These are phyloP conservation scores for Entelexis paramagnoliae DNA, from an alignment of 1,139 yeast species.

Conservation along the genomic window DNA sequence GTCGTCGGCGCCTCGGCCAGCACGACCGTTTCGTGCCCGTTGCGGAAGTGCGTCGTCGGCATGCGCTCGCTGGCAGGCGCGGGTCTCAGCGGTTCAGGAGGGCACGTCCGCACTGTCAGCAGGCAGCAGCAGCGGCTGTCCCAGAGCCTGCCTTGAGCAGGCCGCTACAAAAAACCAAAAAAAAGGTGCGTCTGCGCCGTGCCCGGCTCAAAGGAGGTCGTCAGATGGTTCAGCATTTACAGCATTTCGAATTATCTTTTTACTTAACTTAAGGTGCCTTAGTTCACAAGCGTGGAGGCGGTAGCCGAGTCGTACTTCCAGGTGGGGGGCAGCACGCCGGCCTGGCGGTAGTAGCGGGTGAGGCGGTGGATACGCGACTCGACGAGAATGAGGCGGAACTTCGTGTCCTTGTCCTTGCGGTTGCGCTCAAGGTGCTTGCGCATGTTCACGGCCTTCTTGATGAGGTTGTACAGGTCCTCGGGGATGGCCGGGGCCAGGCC, in stretches of 20 bases:
- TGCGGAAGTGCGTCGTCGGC: constrained; percentile 22
- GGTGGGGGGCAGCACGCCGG: constrained; percentile 97
- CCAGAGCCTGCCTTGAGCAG: too few species aligned
- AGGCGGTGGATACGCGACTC: constrained; percentile 99
- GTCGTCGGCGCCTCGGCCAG: constrained; percentile 15
- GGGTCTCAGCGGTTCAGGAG: not conserved
- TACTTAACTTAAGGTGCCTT: constrained; percentile 28
- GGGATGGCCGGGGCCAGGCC: constrained; percentile 99
- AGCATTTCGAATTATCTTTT: constrained; percentile 5
- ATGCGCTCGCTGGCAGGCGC: constrained; percentile 2
- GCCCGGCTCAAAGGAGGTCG: not conserved
- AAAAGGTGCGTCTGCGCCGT: not conserved
- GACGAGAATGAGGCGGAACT: constrained; percentile 99
- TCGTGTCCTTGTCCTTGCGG: constrained; percentile 99
- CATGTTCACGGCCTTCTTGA: constrained; percentile 98
- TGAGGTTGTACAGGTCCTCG: constrained; percentile 98
- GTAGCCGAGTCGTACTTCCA: constrained; percentile 99
- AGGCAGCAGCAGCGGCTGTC: too few species aligned
- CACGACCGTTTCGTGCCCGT: constrained; percentile 13
- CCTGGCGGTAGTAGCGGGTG: constrained; percentile 99
- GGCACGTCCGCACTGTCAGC: not conserved
- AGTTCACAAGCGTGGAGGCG: constrained; percentile 99
- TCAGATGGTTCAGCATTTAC: constrained; percentile 7
- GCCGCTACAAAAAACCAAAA: not conserved
- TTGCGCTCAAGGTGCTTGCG: constrained; percentile 99